These are phyloP conservation scores for Pelargonium citronellum DNA, from an alignment of 441 rosid species.

Conservation along the genomic window DNA sequence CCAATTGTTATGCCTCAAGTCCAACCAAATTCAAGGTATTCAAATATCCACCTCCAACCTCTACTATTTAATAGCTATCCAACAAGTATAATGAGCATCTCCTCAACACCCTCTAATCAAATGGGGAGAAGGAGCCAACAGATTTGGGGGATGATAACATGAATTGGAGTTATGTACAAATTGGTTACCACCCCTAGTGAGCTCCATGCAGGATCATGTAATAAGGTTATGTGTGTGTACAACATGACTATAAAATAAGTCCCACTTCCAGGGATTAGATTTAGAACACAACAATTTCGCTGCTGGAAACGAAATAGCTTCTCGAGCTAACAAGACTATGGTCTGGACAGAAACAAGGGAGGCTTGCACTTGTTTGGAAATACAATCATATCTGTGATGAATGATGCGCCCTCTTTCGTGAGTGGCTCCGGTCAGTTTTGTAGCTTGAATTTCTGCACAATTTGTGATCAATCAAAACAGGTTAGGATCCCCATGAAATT, in stretches of 20 bases:
- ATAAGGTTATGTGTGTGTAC: conserved; percentile 26
- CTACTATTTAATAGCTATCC: background rate
- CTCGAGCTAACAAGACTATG: conserved; percentile 8
- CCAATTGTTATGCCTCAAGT: background rate
- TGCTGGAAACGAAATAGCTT: conserved; percentile 15
- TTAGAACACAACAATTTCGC: conserved; percentile 17
- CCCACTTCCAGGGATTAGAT: conserved; percentile 6
- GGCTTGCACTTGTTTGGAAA: background rate
- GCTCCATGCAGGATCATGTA: conserved; percentile 4
- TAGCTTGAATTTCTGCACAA: conserved; percentile 38
- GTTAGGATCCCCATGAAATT: background rate
- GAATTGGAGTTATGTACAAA: conserved; percentile 34
- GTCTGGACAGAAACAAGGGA: conserved; percentile 2
- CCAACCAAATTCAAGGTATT: background rate
- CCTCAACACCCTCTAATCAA: background rate
- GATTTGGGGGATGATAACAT: background rate
- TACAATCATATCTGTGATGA: conserved; percentile 28
- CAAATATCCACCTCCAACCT: background rate
- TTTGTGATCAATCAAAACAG: background rate
- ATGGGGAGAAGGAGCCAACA: background rate
- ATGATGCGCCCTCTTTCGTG: conserved; percentile 36
- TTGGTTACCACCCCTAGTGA: conserved; percentile 23
- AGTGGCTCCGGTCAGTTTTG: conserved; percentile 21
- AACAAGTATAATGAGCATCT: background rate
- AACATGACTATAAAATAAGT: conserved; percentile 26